Evolutionary conservation across 306 rosid species (phyloP).

Genomic region (Corylus avellana): DNA sequence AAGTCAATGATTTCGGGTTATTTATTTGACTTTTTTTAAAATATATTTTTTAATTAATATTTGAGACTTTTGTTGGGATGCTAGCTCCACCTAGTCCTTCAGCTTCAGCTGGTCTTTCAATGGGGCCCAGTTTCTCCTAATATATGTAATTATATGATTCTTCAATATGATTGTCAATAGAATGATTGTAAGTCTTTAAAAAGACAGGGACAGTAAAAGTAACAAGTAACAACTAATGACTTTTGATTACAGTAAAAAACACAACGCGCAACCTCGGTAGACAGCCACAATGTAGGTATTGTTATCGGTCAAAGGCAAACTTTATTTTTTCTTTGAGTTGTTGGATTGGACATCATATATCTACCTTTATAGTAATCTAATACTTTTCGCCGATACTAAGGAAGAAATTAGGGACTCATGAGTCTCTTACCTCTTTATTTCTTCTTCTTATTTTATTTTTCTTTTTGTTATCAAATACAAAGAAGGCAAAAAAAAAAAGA

Average conservation of each 20-base stretch:
- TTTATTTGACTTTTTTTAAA: too few species aligned
- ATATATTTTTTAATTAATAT: not conserved
- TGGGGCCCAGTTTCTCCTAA: conserved; percentile 1
- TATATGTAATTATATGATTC: not conserved
- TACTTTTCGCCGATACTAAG: too few species aligned
- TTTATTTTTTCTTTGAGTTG: not conserved
- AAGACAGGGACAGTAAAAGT: conserved; percentile 17
- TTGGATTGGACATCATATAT: not conserved
- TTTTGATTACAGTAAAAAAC: not conserved
- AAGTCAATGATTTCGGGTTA: too few species aligned
- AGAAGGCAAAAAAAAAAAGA: too few species aligned
- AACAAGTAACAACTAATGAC: conserved; percentile 8
- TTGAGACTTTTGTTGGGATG: not conserved
- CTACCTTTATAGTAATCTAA: too few species aligned
- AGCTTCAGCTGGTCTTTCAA: not conserved
- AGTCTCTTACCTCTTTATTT: too few species aligned
- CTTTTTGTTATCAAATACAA: too few species aligned
- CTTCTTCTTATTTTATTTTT: too few species aligned
- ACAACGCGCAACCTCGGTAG: conserved; percentile 2
- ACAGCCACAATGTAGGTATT: too few species aligned
- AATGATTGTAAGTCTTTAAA: conserved; percentile 15
- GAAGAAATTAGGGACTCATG: too few species aligned
- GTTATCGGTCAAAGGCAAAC: too few species aligned
- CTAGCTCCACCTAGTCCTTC: too few species aligned
- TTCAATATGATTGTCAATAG: conserved; percentile 4